These are phyloP conservation scores for Cercis canadensis DNA, from an alignment of 306 rosid species.

Conservation along the genomic window DNA sequence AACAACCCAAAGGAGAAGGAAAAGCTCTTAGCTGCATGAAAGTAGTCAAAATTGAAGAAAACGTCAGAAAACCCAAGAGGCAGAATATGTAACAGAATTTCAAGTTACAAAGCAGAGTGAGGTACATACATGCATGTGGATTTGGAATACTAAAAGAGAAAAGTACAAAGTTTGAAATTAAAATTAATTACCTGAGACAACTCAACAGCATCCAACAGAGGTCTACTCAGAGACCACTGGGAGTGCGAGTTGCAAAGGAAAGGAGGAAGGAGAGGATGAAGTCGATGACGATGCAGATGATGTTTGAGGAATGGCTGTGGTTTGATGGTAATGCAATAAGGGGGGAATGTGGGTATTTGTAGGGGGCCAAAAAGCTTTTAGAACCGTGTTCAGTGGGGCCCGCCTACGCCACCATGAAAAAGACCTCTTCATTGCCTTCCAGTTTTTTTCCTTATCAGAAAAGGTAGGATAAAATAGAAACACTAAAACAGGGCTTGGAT, in stretches of 20 bases:
- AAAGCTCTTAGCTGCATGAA: constrained; percentile 48
- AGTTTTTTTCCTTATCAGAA: constrained; percentile 17
- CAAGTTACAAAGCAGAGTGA: constrained; percentile 45
- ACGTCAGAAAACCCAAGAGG: constrained; percentile 5
- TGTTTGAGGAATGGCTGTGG: constrained; percentile 51
- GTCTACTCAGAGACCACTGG: constrained; percentile 59
- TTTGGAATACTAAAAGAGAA: constrained; percentile 15
- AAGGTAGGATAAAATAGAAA: not conserved
- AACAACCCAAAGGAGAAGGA: constrained; percentile 5
- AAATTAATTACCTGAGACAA: constrained; percentile 44
- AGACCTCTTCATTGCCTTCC: constrained; percentile 28
- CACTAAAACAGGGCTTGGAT: not conserved
- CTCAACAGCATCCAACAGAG: constrained; percentile 59
- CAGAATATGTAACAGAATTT: constrained; percentile 17
- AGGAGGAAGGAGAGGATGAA: constrained; percentile 22
- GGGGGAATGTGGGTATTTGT: constrained; percentile 71
- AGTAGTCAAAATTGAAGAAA: constrained; percentile 6
- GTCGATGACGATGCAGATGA: constrained; percentile 24
- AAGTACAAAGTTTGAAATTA: constrained; percentile 19
- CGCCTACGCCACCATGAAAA: constrained; percentile 54
- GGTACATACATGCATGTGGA: constrained; percentile 32
- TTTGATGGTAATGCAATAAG: constrained; percentile 47
- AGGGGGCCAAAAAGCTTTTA: constrained; percentile 50
- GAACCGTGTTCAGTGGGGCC: constrained; percentile 88
- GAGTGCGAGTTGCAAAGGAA: constrained; percentile 54